A percentile compares a stretch with the other conserved stretches of the same genome.
Conservation (phyloP, 371 early-diverging fungal species). For the Nematocida sp. region DNA sequence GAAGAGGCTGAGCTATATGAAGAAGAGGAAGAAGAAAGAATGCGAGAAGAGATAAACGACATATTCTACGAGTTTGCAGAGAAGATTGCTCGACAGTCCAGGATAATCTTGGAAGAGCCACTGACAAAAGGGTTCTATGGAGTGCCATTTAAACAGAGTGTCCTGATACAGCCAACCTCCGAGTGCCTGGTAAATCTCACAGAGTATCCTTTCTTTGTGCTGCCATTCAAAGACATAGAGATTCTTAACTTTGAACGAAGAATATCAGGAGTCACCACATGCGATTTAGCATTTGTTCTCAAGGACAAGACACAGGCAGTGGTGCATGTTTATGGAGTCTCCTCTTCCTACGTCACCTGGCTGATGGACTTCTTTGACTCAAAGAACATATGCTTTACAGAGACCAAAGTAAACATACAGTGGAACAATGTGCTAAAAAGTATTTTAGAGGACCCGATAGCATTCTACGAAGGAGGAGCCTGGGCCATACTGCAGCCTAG, state of each 20-base stretch:
- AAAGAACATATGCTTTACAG: constrained; percentile 84
- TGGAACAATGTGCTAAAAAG: constrained; percentile 97
- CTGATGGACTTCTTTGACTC: constrained; percentile 96
- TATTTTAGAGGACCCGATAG: constrained; percentile 83
- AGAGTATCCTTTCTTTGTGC: constrained; percentile 86
- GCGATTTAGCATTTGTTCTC: constrained; percentile 94
- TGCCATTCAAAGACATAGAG: constrained; percentile 87
- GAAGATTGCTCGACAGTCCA: constrained; percentile 70
- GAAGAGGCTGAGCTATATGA: constrained; percentile 83
- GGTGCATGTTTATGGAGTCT: constrained; percentile 89
- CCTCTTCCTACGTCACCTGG: constrained; percentile 79
- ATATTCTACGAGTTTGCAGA: constrained; percentile 87
- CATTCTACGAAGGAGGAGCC: constrained; percentile 86
- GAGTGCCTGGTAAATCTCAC: constrained; percentile 90
- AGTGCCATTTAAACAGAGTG: constrained; percentile 84
- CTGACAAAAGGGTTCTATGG: constrained; percentile 87
- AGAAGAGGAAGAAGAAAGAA: constrained; percentile 87
- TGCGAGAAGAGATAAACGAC: constrained; percentile 83
- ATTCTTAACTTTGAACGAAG: constrained; percentile 94
- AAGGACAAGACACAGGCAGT: constrained; percentile 81
- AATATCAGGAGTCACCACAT: constrained; percentile 88
- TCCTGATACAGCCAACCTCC: constrained; percentile 84
- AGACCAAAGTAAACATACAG: constrained; percentile 88
- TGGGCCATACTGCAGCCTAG: constrained; percentile 70
- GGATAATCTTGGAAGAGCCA: constrained; percentile 82